Evolutionary conservation across 129 eudicot genomes (phyloP).

Genomic region (Pseudognaphalium luteoalbum): DNA sequence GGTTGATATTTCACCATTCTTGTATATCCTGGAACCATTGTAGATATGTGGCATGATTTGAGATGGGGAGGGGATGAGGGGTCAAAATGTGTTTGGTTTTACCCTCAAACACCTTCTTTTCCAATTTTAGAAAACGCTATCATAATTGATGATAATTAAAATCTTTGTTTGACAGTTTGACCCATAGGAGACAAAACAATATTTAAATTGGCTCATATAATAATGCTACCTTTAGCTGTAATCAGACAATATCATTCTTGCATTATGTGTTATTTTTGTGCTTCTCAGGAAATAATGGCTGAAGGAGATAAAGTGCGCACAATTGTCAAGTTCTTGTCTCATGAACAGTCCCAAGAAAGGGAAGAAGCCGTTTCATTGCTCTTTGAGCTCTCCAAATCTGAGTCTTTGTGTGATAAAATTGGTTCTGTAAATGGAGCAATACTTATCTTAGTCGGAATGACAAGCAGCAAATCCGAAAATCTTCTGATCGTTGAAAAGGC

Average conservation of each 20-base stretch:
- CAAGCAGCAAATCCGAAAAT: slow-evolving; percentile 90
- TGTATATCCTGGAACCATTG: not conserved
- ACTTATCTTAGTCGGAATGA: slow-evolving; percentile 81
- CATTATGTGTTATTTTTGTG: not conserved
- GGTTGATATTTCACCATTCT: slow-evolving; percentile 14
- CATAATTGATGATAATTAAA: not conserved
- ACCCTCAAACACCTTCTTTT: not conserved
- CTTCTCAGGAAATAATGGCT: slow-evolving; percentile 81
- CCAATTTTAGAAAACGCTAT: not conserved
- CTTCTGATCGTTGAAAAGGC: slow-evolving; percentile 74
- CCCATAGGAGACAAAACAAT: not conserved
- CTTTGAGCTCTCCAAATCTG: slow-evolving; percentile 82
- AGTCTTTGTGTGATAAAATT: slow-evolving; percentile 68
- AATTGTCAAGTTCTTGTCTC: slow-evolving; percentile 73
- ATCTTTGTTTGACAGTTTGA: not conserved
- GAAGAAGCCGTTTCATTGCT: slow-evolving; percentile 91
- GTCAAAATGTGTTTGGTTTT: not conserved
- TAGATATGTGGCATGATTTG: not conserved
- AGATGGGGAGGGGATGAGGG: not conserved
- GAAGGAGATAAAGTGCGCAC: slow-evolving; percentile 94
- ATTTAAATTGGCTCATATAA: not conserved
- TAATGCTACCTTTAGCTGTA: slow-evolving; percentile 10
- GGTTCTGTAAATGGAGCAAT: slow-evolving; percentile 89
- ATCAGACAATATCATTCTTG: slow-evolving; percentile 1
- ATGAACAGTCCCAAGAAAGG: slow-evolving; percentile 71